Base-by-base conservation (phyloP, 768 basidiomycete species). In the Hericium alpestre region DNA sequence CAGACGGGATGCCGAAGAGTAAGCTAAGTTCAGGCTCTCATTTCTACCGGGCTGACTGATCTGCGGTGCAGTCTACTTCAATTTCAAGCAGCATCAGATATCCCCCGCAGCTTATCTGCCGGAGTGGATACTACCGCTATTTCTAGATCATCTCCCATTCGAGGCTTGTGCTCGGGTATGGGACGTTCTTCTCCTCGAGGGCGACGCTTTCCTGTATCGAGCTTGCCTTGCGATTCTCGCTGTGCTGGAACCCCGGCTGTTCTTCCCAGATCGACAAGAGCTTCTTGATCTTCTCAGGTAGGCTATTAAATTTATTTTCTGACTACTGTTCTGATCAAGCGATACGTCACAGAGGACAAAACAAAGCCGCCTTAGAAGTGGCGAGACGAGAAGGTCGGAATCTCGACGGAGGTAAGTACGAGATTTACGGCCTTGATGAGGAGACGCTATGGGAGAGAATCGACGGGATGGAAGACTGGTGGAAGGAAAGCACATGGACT, bases 1-100 rank as follows among this genome's bases (percentile, higher is more conserved):
- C 93, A 16, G 93, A 95, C 68, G 83, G 85, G 27, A 93, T 95
- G 91, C 93, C 93, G 1, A 93, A 93, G 71, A 85, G 91, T 94
- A 65, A 66, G 82, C 20, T 32, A 7, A 32, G 32, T 7, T 32
- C 32, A 25, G 32, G 32, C 32, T 32, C 6, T 32, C 32, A 9
- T 9, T 10, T 32, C 32, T 32, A 32, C 32, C 32, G 9, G 32
- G 49, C 47, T 54, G 38, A 37, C 22, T 22, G 46, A 22, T 51
- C 20, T 27, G 43, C 23, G 32, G 37, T n/a, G 9, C 50, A 93
- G 91, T 95, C 60, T 93, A 92, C 68, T 90, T 92, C 73, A 93
- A 93, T 72, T 93, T 94, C 72, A 92, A 93, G 67, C 90, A 93
- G 64, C 90, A 93, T 66, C 90, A 93, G 60, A 81, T 95, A 65